Evolutionary conservation across 192 early-diverging fungal species (phyloP).

Genomic region (Umbelopsis ramanniana): DNA sequence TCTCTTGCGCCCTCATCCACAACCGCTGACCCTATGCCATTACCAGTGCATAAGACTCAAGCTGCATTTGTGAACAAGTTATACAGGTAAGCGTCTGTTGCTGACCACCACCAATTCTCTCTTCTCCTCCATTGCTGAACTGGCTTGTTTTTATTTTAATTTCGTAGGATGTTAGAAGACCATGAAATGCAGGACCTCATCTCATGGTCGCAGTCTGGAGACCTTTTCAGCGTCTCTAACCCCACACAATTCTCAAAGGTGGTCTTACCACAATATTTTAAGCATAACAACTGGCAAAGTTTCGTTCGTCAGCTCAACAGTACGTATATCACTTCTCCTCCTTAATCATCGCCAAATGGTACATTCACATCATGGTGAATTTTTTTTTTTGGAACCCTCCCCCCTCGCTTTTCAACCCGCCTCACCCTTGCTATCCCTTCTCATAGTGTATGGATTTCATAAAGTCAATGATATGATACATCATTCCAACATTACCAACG

Average conservation of each 20-base stretch:
- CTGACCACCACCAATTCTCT: too few species aligned
- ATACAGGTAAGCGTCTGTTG: conserved; percentile 48
- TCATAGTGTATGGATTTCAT: conserved; percentile 55
- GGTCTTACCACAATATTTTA: conserved; percentile 86
- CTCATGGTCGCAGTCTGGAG: conserved; percentile 81
- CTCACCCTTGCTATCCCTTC: not conserved
- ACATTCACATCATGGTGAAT: too few species aligned
- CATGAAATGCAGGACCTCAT: conserved; percentile 62
- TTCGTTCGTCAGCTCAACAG: conserved; percentile 90
- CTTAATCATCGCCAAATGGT: too few species aligned
- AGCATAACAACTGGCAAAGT: conserved; percentile 92
- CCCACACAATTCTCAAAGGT: conserved; percentile 79
- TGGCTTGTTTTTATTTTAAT: not conserved
- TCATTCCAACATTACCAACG: conserved; percentile 53
- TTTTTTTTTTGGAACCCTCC: too few species aligned
- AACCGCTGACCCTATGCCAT: conserved; percentile 6
- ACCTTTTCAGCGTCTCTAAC: conserved; percentile 88
- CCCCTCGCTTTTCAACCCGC: too few species aligned
- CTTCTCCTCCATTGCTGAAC: too few species aligned
- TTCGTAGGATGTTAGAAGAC: conserved; percentile 75
- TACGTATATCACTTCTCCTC: conserved; percentile 35
- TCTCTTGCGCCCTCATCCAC: not conserved
- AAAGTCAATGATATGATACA: conserved; percentile 60
- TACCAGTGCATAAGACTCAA: conserved; percentile 44
- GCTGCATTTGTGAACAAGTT: conserved; percentile 56